Percentiles rank a stretch among this genome's conserved stretches.
phyloP scores from a whole-genome alignment of 192 early-diverging fungal genomes.

The Dissophora ornata region DNA sequence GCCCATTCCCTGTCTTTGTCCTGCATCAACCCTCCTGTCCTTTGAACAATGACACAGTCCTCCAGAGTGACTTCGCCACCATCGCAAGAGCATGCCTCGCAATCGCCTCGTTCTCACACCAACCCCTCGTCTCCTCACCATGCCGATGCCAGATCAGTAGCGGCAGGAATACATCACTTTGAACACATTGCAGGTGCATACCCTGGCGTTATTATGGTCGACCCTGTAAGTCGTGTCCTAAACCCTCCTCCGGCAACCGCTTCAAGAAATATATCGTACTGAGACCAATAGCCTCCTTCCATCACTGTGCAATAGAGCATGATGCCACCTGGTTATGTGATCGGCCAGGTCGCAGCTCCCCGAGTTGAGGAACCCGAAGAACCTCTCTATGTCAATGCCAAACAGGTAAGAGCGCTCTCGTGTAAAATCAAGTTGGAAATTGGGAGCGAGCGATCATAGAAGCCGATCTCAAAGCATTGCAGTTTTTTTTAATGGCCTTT shows the following conservation, averaged over 20 bases:
- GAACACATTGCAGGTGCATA: constrained; percentile 37
- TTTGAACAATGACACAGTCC: constrained; percentile 32
- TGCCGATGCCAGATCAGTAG: constrained; percentile 13
- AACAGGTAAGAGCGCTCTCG: constrained; percentile 20
- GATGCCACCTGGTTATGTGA: constrained; percentile 42
- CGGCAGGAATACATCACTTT: constrained; percentile 20
- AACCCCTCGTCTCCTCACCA: constrained; percentile 18
- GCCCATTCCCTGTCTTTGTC: not conserved
- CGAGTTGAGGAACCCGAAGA: constrained; percentile 42
- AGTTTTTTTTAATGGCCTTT: no score
- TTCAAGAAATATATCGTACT: no score
- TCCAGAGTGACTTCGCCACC: constrained; percentile 22
- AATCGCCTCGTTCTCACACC: constrained; percentile 23
- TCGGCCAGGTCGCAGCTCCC: constrained; percentile 36
- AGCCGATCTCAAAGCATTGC: no score
- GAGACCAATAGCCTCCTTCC: not conserved
- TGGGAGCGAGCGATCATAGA: no score
- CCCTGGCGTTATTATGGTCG: constrained; percentile 46
- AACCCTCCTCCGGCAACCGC: no score
- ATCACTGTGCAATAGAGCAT: constrained; percentile 20
- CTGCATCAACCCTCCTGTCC: not conserved
- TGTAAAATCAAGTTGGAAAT: no score
- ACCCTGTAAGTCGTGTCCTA: constrained; percentile 52
- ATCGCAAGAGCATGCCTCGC: constrained; percentile 10
- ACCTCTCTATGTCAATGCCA: constrained; percentile 52